Base-by-base conservation (phyloP, 352 stramenopile genomes). In the Globisporangium nunn region DNA sequence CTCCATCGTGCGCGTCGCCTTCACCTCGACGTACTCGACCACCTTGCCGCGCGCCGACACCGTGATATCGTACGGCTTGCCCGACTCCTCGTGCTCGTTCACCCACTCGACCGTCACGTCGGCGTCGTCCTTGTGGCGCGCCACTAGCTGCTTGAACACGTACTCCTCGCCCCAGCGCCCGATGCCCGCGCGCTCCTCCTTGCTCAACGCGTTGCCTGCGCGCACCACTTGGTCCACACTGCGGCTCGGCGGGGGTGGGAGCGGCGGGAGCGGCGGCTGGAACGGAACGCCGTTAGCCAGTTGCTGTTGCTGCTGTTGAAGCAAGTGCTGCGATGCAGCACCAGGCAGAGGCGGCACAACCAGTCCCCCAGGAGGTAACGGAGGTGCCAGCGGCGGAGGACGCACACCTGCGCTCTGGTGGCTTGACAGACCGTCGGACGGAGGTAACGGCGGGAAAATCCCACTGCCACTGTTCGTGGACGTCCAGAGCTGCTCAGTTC, bases 1-100 rank as follows among this genome's bases (percentile, higher is more conserved):
- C 63, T 95, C 85, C 75, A 88, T 91, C 23, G 83, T 95, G 35
- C 83, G 81, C 44, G 85, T 95, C 40, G 80, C 81, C 55, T 95
- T 95, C 46, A 95, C 85, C 59, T 95, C 85, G 33, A 93, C 73
- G 62, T 88, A 95, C 68, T 95, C 82, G 51, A 85, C 67, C 39
- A 88, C 64, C 33, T 67, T 72, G 29, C 71, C 76, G 31, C 49
- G 66, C 10, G 50, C 70, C 14, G 75, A 81, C 14, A 93, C 52
- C 2, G 65, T 82, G 37, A 95, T 70, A 61, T 95, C 85, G 64
- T 95, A 95, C 17, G 85, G 85, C 28, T 86, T 71, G 14, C 85
- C 85, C 4, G 85, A 93, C 58, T 95, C 85, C n/a, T 87, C 68
- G 17, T 80, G 47, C 33, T 85, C 66, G 56, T 95, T 95, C 31